A percentile compares a stretch with the other conserved stretches of the same genome.
Conservation (phyloP, 2,329 filamentous ascomycete species). For the Ceratocystis eucalypticola region DNA sequence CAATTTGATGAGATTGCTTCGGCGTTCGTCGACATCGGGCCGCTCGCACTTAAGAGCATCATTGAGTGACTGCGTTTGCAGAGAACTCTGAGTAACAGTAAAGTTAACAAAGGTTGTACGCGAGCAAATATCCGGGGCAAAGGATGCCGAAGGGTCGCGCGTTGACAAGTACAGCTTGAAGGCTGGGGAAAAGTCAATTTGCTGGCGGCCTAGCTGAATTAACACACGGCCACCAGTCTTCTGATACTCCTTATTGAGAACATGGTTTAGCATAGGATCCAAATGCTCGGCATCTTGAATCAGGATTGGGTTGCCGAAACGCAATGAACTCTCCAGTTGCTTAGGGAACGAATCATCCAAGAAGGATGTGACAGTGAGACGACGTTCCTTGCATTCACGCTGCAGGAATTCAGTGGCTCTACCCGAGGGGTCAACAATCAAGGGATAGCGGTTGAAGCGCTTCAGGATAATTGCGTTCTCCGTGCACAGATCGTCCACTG, state of each 20-base stretch:
- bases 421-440: slow-evolving; percentile 96
- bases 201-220: slow-evolving; percentile 95
- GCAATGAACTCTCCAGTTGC: slow-evolving; percentile 88
- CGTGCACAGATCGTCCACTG: slow-evolving; percentile 93
- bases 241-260: slow-evolving; percentile 98
- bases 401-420: slow-evolving; percentile 89
- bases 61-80: slow-evolving; percentile 94
- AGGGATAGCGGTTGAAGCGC: slow-evolving; percentile 93
- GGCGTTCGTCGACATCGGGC: slow-evolving; percentile 89
- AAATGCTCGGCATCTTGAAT: slow-evolving; percentile 97
- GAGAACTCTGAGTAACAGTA: slow-evolving; percentile 94
- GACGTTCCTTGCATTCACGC: slow-evolving; percentile 84
- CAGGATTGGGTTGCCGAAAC: slow-evolving; percentile 95
- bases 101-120: slow-evolving; percentile 99
- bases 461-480: slow-evolving; percentile 97
- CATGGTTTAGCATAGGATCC: slow-evolving; percentile 93
- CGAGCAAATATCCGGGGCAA: slow-evolving; percentile 94
- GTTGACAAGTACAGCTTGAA: slow-evolving; percentile 95
- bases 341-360: slow-evolving; percentile 96
- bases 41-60: slow-evolving; percentile 95
- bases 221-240: slow-evolving; percentile 95
- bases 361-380: slow-evolving; percentile 94
- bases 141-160: slow-evolving; percentile 86
- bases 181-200: slow-evolving; percentile 95
- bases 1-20: slow-evolving; percentile 94